phyloP scores from a whole-genome alignment of 345 rosid genomes.

The Linum tenue region DNA sequence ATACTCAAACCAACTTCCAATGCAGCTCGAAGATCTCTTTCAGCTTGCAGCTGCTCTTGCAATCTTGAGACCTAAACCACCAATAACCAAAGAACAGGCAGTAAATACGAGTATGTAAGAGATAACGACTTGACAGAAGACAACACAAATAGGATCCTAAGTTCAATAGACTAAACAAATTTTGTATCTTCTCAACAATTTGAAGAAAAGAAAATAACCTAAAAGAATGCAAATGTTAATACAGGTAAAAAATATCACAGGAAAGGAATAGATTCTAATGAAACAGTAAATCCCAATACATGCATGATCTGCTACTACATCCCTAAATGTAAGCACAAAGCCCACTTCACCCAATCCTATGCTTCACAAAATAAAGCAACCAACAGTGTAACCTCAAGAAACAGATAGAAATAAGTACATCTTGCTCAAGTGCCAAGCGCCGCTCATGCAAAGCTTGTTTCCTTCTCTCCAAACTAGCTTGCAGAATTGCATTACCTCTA shows the following conservation, averaged over 20 bases:
- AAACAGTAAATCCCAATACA: too few relatives aligned
- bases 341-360: too few relatives aligned
- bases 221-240: too few relatives aligned
- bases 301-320: too few relatives aligned
- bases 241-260: too few relatives aligned
- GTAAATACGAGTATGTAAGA: background rate
- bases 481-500: constrained; percentile 93
- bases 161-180: background rate
- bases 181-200: too few relatives aligned
- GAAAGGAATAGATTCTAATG: too few relatives aligned
- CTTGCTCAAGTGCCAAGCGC: constrained; percentile 97
- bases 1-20: constrained; percentile 97
- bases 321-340: too few relatives aligned
- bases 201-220: too few relatives aligned
- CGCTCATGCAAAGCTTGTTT: constrained; percentile 98
- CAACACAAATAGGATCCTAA: background rate
- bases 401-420: constrained; percentile 41
- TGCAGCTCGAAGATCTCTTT: constrained; percentile 96
- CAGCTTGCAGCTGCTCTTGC: constrained; percentile 99
- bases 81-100: constrained; percentile 19
- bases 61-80: constrained; percentile 69
- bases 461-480: constrained; percentile 95
- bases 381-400: background rate
- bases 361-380: background rate
- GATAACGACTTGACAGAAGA: background rate